Percentiles rank a stretch among this genome's conserved stretches.
These are phyloP conservation scores for Escovopsis weberi DNA, from an alignment of 2,329 filamentous ascomycete genomes.

Conservation along the genomic window DNA sequence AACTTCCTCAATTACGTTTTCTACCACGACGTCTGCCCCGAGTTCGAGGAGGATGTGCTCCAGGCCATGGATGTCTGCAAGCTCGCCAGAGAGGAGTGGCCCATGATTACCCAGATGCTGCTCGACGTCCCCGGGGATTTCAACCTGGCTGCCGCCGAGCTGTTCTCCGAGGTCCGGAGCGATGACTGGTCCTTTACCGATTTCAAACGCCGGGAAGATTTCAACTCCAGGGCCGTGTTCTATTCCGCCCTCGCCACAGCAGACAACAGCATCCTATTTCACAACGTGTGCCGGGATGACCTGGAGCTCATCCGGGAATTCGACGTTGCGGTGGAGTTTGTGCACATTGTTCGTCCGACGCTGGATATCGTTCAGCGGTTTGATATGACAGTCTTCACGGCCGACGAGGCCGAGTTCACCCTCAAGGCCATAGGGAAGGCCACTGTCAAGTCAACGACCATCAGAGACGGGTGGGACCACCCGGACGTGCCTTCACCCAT, in stretches of 20 bases:
- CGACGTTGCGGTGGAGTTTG: constrained; percentile 46
- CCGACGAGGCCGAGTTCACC: constrained; percentile 9
- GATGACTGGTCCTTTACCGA: constrained; percentile 16
- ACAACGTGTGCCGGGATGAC: constrained; percentile 9
- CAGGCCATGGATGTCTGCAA: constrained; percentile 53
- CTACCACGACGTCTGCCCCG: constrained; percentile 73
- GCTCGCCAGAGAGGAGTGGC: constrained; percentile 51
- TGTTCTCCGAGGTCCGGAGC: constrained; percentile 37
- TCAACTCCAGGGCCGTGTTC: constrained; percentile 27
- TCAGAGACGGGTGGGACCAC: constrained; percentile 34
- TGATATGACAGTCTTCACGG: constrained; percentile 22
- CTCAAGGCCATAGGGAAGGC: constrained; percentile 31
- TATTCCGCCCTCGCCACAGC: constrained; percentile 29
- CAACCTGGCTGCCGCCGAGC: constrained; percentile 57
- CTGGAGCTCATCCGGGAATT: constrained; percentile 24
- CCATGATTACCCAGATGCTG: constrained; percentile 37
- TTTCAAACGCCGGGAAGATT: constrained; percentile 21
- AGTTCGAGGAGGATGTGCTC: constrained; percentile 54
- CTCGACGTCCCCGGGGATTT: constrained; percentile 57
- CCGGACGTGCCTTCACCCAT: constrained; percentile 8
- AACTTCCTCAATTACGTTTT: constrained; percentile 86
- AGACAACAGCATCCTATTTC: constrained; percentile 17
- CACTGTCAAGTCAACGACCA: constrained; percentile 26
- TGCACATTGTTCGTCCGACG: constrained; percentile 31
- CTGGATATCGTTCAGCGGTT: constrained; percentile 28